These are phyloP conservation scores for Paramyrothecium roridum DNA, from an alignment of 2,329 filamentous ascomycete species.

Conservation along the genomic window DNA sequence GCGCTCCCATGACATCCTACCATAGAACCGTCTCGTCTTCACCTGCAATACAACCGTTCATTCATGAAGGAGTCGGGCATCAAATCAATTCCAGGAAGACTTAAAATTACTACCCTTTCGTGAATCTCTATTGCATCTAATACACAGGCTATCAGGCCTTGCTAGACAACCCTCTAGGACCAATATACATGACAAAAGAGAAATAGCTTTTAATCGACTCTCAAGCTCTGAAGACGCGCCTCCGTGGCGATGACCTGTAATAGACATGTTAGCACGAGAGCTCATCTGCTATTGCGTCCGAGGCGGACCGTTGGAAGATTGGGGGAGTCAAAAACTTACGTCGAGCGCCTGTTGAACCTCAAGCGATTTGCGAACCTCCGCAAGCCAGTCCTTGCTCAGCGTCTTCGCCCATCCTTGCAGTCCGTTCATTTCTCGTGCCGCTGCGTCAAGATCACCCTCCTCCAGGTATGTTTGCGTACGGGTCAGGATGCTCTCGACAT, in stretches of 20 bases:
- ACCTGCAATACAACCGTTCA: neutral
- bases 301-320: neutral
- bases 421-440: slow-evolving; percentile 92
- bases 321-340: slow-evolving; percentile 53
- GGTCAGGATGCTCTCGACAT: slow-evolving; percentile 90
- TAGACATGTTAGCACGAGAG: slow-evolving; percentile 17
- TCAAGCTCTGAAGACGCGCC: slow-evolving; percentile 82
- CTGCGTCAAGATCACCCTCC: slow-evolving; percentile 87
- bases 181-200: slow-evolving; percentile 34
- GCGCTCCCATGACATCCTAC: too few species aligned
- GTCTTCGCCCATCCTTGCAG: slow-evolving; percentile 94
- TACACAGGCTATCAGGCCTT: slow-evolving; percentile 25
- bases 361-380: slow-evolving; percentile 84
- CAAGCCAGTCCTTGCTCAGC: slow-evolving; percentile 88
- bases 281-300: neutral
- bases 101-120: slow-evolving; percentile 5
- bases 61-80: neutral
- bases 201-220: slow-evolving; percentile 61
- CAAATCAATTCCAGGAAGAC: neutral
- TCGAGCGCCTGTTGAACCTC: slow-evolving; percentile 96
- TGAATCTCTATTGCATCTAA: slow-evolving; percentile 33
- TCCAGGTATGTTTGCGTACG: slow-evolving; percentile 87
- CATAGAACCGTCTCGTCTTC: too few species aligned
- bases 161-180: slow-evolving; percentile 20
- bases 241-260: slow-evolving; percentile 81